These are phyloP conservation scores for Bjerkandera adusta DNA, from an alignment of 1,284 basidiomycete genomes.

Conservation along the genomic window DNA sequence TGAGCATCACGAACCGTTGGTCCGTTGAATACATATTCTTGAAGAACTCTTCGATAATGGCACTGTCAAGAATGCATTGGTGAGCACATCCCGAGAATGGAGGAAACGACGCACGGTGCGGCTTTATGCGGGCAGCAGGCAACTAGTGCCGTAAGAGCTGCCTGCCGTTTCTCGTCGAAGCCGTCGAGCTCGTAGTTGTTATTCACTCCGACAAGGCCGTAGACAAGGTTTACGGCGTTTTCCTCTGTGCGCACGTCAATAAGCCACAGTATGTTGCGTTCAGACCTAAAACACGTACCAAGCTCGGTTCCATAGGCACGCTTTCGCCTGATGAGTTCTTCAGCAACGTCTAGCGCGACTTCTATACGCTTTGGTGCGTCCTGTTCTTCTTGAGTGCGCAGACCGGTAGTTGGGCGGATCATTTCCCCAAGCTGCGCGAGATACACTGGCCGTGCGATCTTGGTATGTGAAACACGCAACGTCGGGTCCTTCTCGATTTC, in stretches of 20 bases:
- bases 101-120: constrained; percentile 65
- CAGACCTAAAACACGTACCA: constrained; percentile 42
- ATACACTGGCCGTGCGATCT: constrained; percentile 76
- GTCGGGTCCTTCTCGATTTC: constrained; percentile 87
- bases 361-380: constrained; percentile 77
- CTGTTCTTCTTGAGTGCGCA: constrained; percentile 52
- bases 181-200: constrained; percentile 81
- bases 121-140: constrained; percentile 74
- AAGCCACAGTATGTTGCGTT: neutral
- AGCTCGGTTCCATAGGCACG: constrained; percentile 82
- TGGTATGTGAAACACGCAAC: constrained; percentile 62
- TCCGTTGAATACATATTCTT: constrained; percentile 85
- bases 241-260: constrained; percentile 53
- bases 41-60: constrained; percentile 91
- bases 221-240: constrained; percentile 81
- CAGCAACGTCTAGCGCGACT: constrained; percentile 75
- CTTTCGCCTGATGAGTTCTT: constrained; percentile 82
- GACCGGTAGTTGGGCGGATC: constrained; percentile 48
- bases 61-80: constrained; percentile 39
- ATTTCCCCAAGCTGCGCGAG: constrained; percentile 77
- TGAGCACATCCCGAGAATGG: neutral
- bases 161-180: constrained; percentile 81
- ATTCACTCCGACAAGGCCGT: constrained; percentile 73
- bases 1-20: constrained; percentile 84
- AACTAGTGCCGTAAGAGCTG: constrained; percentile 76